Base-by-base conservation (phyloP, 2,329 filamentous ascomycete genomes). In the Talaromyces marneffei region DNA sequence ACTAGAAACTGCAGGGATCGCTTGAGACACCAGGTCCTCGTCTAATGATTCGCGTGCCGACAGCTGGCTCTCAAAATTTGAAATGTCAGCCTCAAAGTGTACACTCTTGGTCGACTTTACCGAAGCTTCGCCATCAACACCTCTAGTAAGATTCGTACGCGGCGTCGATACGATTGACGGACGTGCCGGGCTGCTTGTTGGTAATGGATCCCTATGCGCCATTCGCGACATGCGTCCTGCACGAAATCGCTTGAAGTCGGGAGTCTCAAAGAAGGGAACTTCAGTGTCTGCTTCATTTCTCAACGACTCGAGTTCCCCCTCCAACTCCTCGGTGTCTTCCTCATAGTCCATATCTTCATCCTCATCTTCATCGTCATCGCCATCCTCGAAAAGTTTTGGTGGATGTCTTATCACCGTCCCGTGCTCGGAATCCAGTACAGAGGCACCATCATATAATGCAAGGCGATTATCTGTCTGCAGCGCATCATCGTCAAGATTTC, bases 301-400 rank as follows among this genome's bases (percentile, higher is more conserved):
- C 1, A 82, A 66, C 27, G 76, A 75, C 50, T 77, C 71, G n/a
- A 81, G 70, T 60, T 82, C 80, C 27, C 79, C 74, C 12, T 70
- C 69, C 3, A 79, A 63, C 20, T 75, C 75, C 10, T 42, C 57
- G 16, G 68, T 70, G 14, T 74, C 72, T 20, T 68, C 70, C 16
- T 75, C 72, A 37, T 66, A 57, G 4, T 74, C 75, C 5, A 59
- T 65, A 42, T 74, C 73, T 29, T 72, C 72, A 3, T 75, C 72
- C 3, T 64, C 65, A 12, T 62, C 64, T 62, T 73, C 55, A 50
- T 67, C 64, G 55, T 71, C 64, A 63, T 73, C 55, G 52, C 66
- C 64, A 53, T 71, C 68, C 2, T 69, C 65, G 9, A 66, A 57
- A 31, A 73, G 68, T 27, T 70, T 67, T 44, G 70, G 46, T 4